Conservation (phyloP, 108 stramenopile genomes). For the Cyclotella baltica region DNA sequence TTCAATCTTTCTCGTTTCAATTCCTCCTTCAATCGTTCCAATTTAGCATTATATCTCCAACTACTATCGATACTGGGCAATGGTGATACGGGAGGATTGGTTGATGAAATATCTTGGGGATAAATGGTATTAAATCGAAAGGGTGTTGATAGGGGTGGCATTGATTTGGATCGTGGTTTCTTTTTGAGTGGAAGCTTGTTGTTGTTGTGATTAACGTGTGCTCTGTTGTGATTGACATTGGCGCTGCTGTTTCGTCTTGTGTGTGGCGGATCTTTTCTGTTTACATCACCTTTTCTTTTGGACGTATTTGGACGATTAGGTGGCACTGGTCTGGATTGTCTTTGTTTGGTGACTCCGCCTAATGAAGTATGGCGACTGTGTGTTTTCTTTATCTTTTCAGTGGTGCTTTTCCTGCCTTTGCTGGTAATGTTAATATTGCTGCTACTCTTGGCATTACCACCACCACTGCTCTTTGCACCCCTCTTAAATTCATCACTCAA, state of each 20-base stretch:
- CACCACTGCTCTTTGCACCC: background rate
- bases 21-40: background rate
- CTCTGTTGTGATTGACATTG: background rate
- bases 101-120: background rate
- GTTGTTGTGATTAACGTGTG: background rate
- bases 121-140: background rate
- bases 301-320: too few relatives aligned
- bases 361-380: too few relatives aligned
- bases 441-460: background rate
- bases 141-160: background rate
- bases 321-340: too few relatives aligned
- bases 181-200: background rate
- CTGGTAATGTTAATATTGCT: background rate
- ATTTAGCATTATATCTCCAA: conserved; percentile 12
- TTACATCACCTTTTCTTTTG: too few relatives aligned
- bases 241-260: background rate
- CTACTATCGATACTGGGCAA: conserved; percentile 9
- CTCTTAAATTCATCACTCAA: background rate
- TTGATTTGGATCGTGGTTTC: conserved; percentile 6
- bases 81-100: background rate
- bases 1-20: background rate
- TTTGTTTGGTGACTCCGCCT: too few relatives aligned
- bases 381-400: too few relatives aligned
- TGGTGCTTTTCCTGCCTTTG: too few relatives aligned
- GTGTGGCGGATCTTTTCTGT: too few relatives aligned